These are phyloP conservation scores for Schizothecium vesticola DNA, from an alignment of 495 filamentous ascomycete genomes.

Conservation along the genomic window DNA sequence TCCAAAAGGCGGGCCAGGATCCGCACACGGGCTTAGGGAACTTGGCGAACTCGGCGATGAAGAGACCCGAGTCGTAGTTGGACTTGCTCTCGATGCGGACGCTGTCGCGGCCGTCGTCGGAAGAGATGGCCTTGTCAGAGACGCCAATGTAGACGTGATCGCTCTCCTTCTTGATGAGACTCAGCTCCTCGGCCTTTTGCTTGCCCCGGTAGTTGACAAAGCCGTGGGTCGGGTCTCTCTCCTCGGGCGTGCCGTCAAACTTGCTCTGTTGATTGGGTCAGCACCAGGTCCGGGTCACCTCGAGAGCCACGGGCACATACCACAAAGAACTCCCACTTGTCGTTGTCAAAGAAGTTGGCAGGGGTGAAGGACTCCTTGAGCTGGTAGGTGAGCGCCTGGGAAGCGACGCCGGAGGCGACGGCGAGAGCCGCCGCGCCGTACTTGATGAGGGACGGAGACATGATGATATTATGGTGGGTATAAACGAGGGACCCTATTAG, in stretches of 20 bases:
- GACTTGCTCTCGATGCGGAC: constrained; percentile 64
- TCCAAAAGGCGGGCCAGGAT: constrained; percentile 60
- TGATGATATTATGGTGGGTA: constrained; percentile 19
- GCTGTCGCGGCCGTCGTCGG: constrained; percentile 52
- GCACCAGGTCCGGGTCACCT: neutral
- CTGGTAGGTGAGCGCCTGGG: constrained; percentile 28
- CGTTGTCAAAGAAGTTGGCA: constrained; percentile 48
- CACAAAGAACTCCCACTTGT: constrained; percentile 45
- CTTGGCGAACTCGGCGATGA: constrained; percentile 66
- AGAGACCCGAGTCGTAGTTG: constrained; percentile 60
- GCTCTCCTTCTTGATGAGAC: constrained; percentile 48
- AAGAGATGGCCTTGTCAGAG: constrained; percentile 24
- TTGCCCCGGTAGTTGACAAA: constrained; percentile 59
- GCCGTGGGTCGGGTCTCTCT: constrained; percentile 58
- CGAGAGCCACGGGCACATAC: constrained; percentile 18
- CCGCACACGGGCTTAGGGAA: constrained; percentile 65
- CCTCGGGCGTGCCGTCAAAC: constrained; percentile 20
- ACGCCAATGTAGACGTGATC: constrained; percentile 47
- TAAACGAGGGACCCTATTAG: constrained; percentile 21
- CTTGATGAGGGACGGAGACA: constrained; percentile 41
- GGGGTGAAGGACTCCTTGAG: constrained; percentile 42
- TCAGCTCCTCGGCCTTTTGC: constrained; percentile 43
- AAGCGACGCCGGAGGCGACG: constrained; percentile 27
- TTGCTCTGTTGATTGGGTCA: constrained; percentile 2
- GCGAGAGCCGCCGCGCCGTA: constrained; percentile 36